Base-by-base conservation (phyloP, 371 early-diverging fungal species). In the Mucor velutinosus region DNA sequence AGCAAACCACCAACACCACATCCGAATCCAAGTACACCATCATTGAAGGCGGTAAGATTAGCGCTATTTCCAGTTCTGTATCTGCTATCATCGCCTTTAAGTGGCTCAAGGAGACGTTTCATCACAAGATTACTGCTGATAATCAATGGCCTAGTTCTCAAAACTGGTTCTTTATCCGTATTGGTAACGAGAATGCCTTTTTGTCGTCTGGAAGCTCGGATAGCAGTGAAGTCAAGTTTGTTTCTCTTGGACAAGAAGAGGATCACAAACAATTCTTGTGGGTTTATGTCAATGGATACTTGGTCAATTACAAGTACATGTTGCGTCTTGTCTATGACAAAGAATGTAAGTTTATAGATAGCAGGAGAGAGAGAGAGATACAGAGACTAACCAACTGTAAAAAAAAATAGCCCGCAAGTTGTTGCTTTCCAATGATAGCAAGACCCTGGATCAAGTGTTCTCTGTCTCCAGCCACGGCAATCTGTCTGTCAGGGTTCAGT, bases 281-380 rank as follows among this genome's bases (percentile, higher is more conserved):
- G 87, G 73, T 74, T 10, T 84, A 79, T 60, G 70, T 82, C 32
- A 71, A 75, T 43, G 86, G 86, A 5, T 81, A 83, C 29, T 64
- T 87, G 65, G 76, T 87, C 62, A 87, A 87, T 74, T 81, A 83
- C 64, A 77, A 79, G 58, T 80, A 85, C 51, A 74, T 80, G 75
- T 73, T 80, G 14, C 78, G 78, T 3, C 69, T 82, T 30, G 66
- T 61, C 14, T 67, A 60, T 55, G 70, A 69, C 49, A 64, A 64
- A 53, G 7, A 58, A 17, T 70, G 72, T 72, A 72, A 67, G 70
- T 70, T 6, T 23, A 21, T 39, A 10, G 12, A 10, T 23, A 11
- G 8, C 11, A 1, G 3, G 7, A 1, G 12, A 51, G 12, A 7
- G 1, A 25, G 0, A 11, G n/a, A 47, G 3, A 7, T 8, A 11